Conservation (phyloP, 768 basidiomycete species). For the Coprinopsis sp. region DNA sequence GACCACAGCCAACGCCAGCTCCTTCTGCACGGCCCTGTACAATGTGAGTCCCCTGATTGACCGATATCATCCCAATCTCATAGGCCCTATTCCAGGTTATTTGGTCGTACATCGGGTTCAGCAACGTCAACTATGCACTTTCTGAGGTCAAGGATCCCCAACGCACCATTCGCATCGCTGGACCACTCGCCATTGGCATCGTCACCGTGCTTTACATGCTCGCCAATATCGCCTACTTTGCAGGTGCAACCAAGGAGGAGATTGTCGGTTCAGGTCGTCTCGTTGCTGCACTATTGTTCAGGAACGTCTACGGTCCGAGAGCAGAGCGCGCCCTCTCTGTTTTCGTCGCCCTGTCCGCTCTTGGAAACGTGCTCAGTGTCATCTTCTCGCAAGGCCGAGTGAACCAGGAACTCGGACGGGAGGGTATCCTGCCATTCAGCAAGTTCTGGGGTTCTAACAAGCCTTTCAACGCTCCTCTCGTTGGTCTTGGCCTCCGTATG, state of each 20-base stretch:
- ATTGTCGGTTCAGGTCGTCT: slow-evolving; percentile 54
- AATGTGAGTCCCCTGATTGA: slow-evolving; percentile 26
- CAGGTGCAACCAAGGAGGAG: slow-evolving; percentile 60
- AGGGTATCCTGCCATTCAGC: slow-evolving; percentile 58
- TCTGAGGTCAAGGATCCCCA: slow-evolving; percentile 60
- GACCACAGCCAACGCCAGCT: slow-evolving; percentile 40
- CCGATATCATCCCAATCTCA: neutral
- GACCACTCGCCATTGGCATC: slow-evolving; percentile 51
- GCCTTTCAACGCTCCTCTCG: slow-evolving; percentile 57
- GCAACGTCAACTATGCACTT: slow-evolving; percentile 64
- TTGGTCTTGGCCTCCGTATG: slow-evolving; percentile 52
- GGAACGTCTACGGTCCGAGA: slow-evolving; percentile 54
- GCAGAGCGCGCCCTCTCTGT: slow-evolving; percentile 38
- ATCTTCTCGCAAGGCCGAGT: slow-evolving; percentile 35
- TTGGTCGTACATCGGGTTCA: slow-evolving; percentile 55
- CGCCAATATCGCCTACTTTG: slow-evolving; percentile 64
- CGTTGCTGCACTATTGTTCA: slow-evolving; percentile 64
- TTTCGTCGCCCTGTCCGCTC: slow-evolving; percentile 49
- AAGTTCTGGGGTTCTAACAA: slow-evolving; percentile 56
- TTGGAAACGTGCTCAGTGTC: slow-evolving; percentile 55
- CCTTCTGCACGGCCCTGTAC: slow-evolving; percentile 51
- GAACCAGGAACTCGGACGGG: slow-evolving; percentile 58
- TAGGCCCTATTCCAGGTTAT: slow-evolving; percentile 33
- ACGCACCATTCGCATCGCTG: slow-evolving; percentile 59
- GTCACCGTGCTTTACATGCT: slow-evolving; percentile 55